A percentile compares a stretch with the other conserved stretches of the same genome.
Conservation (phyloP, 1,139 yeast genomes). For the Blastobotrys ciferrii region DNA sequence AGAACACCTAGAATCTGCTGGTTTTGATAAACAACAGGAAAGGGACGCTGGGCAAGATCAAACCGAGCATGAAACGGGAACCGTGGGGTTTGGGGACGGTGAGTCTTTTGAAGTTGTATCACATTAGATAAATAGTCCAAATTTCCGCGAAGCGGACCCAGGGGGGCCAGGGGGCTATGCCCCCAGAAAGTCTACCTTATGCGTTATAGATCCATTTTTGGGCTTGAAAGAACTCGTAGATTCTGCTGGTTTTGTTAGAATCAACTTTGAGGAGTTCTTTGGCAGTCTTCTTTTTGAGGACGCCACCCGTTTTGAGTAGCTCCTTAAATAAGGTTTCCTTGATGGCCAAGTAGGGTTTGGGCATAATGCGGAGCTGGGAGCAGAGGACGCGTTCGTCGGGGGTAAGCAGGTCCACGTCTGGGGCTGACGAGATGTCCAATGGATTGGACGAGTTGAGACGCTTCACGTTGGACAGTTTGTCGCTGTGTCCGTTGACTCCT, state of each 20-base stretch:
- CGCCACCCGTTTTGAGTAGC: slow-evolving; percentile 79
- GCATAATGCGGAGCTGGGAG: slow-evolving; percentile 75
- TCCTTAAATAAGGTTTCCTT: slow-evolving; percentile 91
- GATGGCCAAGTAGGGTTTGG: slow-evolving; percentile 91
- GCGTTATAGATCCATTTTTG: slow-evolving; percentile 69
- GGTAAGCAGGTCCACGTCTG: slow-evolving; percentile 78
- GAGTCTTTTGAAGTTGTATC: too few relatives aligned
- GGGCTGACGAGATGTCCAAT: slow-evolving; percentile 73
- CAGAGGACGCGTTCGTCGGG: slow-evolving; percentile 86
- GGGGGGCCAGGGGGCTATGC: too few relatives aligned
- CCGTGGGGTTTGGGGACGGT: too few relatives aligned
- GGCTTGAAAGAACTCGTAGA: slow-evolving; percentile 86
- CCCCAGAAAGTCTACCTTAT: neutral
- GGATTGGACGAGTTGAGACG: slow-evolving; percentile 30
- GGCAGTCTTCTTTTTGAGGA: slow-evolving; percentile 77
- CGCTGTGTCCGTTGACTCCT: neutral
- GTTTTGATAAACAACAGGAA: too few relatives aligned
- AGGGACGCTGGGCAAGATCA: too few relatives aligned
- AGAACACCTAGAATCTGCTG: too few relatives aligned
- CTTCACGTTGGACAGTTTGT: neutral
- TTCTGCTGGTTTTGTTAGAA: slow-evolving; percentile 77
- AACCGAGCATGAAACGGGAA: too few relatives aligned
- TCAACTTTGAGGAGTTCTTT: slow-evolving; percentile 82
- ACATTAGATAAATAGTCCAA: too few relatives aligned
- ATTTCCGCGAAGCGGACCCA: too few relatives aligned